Evolutionary conservation across 495 filamentous ascomycete genomes (phyloP), one percentile per base, ranked within the genome.

Genomic region (Penicillium salamii): DNA sequence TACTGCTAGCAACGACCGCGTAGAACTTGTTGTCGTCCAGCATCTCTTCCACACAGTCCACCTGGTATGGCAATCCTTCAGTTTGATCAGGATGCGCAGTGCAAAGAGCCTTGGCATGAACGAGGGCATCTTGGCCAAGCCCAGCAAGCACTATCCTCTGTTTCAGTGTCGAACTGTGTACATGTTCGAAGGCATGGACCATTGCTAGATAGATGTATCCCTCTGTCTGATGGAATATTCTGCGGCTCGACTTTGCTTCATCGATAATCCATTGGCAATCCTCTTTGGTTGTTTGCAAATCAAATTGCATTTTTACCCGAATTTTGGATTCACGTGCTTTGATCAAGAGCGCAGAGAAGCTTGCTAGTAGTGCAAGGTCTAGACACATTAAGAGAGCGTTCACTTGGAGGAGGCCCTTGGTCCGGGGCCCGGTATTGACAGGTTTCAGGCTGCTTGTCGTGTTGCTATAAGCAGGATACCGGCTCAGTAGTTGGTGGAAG

Each of bases 401-500:
- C 23, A 26, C 23, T 8, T 26, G 23, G 4, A 26, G 8, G 3
- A 3, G 23, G 4, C 3, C 23, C 23, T 26, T 26, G 23, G 23
- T 26, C 8, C 8, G 23, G 23, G 83, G 66, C 3, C 61, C 45
- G 26, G 43, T 53, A 19, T 70, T 65, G 19, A 77, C 69, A 21
- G 77, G 69, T 18, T 58, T 43, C 50, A 84, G 77, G 9, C 61
- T 53, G 2, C 60, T 61, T 15, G 42, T 13, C 14, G 42, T 13
- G 58, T 70, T 66, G 29, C 12, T 71, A 68, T 13, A 69, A 61
- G 18, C 69, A 69, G 4, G 75, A 26, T 75, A 34, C 78, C 69
- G 42, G 23, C 23, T 76, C 58, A 20, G 84, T 78, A 50, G 83
- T 62, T 43, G 72, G 61, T 15, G 70, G 7, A 88, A 79, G 12